Conservation (phyloP, 768 basidiomycete genomes). For the Tricholoma flavovirens region DNA sequence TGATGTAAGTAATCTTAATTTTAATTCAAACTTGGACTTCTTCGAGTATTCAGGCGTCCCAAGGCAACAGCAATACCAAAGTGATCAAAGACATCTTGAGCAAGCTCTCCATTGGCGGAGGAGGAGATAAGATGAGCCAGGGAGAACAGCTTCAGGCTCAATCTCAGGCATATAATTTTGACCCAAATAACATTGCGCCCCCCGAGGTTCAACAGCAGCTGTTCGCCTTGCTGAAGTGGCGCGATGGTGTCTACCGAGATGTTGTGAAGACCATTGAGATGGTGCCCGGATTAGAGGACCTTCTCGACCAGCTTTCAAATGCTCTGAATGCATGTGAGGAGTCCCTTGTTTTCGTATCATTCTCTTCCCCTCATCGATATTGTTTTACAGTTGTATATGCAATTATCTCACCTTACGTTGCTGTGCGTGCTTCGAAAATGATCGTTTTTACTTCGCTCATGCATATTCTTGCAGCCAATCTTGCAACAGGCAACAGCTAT, state of each 20-base stretch:
- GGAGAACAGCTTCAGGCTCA: slow-evolving; percentile 50
- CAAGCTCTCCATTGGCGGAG: slow-evolving; percentile 47
- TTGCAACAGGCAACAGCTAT: slow-evolving; percentile 51
- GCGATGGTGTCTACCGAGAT: slow-evolving; percentile 52
- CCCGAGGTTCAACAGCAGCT: slow-evolving; percentile 57
- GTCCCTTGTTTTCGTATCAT: background rate
- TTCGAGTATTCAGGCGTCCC: slow-evolving; percentile 19
- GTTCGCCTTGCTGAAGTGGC: slow-evolving; percentile 54
- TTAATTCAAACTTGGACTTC: background rate
- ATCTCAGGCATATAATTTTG: slow-evolving; percentile 54
- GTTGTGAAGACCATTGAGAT: slow-evolving; percentile 54
- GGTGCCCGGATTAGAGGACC: slow-evolving; percentile 52
- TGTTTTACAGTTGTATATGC: slow-evolving; percentile 50
- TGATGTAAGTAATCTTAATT: slow-evolving; percentile 20
- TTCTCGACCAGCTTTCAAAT: slow-evolving; percentile 59
- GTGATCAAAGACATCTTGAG: slow-evolving; percentile 39
- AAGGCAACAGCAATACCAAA: slow-evolving; percentile 31
- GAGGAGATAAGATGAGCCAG: slow-evolving; percentile 45
- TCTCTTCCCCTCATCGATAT: slow-evolving; percentile 1
- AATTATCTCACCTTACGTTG: slow-evolving; percentile 59
- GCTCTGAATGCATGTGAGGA: slow-evolving; percentile 60
- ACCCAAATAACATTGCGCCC: slow-evolving; percentile 58
- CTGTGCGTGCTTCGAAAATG: slow-evolving; percentile 29
- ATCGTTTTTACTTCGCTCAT: background rate
- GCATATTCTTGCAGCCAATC: slow-evolving; percentile 41